Percentiles rank a stretch among this genome's conserved stretches.
Evolutionary conservation across 208 protist species (phyloP).

Genomic region (Acanthamoeba royreba): DNA sequence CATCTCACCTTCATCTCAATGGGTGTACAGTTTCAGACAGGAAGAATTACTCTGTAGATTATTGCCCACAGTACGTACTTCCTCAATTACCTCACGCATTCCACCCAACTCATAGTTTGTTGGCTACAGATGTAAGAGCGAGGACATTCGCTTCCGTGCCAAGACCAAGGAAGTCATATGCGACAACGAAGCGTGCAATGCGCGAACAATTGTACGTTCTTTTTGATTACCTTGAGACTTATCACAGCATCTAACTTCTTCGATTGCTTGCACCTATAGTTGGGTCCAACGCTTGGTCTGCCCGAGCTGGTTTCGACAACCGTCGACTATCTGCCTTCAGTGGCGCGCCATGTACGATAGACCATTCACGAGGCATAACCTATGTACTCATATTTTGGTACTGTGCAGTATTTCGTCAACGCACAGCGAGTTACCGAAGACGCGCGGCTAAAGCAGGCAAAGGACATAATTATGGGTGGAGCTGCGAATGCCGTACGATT

Average conservation of each 20-base stretch:
- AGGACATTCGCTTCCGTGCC: not conserved
- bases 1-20: not conserved
- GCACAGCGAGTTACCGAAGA: not conserved
- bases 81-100: not conserved
- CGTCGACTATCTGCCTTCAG: not conserved
- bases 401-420: not conserved
- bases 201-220: not conserved
- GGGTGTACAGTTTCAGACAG: not conserved
- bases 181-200: not conserved
- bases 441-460: not conserved
- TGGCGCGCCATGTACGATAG: not conserved
- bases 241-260: no score
- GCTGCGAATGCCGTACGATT: not conserved
- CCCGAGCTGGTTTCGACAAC: not conserved
- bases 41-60: constrained; percentile 22
- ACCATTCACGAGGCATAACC: no score
- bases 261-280: not conserved
- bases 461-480: not conserved
- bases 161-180: not conserved
- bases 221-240: not conserved
- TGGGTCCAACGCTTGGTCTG: not conserved
- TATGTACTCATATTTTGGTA: no score
- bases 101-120: not conserved
- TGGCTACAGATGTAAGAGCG: not conserved
- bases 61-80: not conserved